Evolutionary conservation across 805 yeast species (phyloP).

Genomic region (Jamesozyma gamospora): DNA sequence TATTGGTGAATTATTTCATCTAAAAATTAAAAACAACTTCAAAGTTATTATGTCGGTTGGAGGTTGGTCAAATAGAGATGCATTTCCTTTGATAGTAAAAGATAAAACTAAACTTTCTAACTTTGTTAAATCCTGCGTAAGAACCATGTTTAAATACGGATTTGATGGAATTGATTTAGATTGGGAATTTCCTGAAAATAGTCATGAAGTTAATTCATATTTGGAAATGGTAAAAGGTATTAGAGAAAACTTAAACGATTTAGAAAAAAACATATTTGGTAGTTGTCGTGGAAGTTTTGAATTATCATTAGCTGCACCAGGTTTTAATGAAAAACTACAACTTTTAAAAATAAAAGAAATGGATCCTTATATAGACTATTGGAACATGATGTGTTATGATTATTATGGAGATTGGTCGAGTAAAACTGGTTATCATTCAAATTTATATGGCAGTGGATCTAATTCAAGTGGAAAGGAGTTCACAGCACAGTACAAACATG

Average conservation of each 20-base stretch:
- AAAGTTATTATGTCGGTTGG: conserved; percentile 71
- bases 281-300: conserved; percentile 27
- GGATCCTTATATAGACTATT: conserved; percentile 50
- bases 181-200: conserved; percentile 76
- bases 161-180: conserved; percentile 91
- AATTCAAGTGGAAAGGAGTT: neutral
- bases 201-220: conserved; percentile 36
- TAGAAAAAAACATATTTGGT: conserved; percentile 28
- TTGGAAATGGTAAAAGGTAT: conserved; percentile 35
- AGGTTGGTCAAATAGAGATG: conserved; percentile 53
- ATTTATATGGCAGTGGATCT: conserved; percentile 34
- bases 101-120: conserved; percentile 27
- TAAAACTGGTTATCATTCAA: conserved; percentile 57
- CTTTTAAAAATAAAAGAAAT: conserved; percentile 41
- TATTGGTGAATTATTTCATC: conserved; percentile 37
- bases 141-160: conserved; percentile 41
- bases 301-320: conserved; percentile 73
- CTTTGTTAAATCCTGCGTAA: conserved; percentile 44
- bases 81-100: conserved; percentile 40
- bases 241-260: conserved; percentile 31
- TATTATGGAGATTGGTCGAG: conserved; percentile 71
- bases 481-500: conserved; percentile 7
- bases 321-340: conserved; percentile 38
- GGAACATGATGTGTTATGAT: conserved; percentile 92
- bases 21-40: conserved; percentile 29